Percentiles rank a stretch among this genome's conserved stretches.
These are phyloP conservation scores for Afroboletus lepidellus DNA, from an alignment of 1,284 basidiomycete species.

Conservation along the genomic window DNA sequence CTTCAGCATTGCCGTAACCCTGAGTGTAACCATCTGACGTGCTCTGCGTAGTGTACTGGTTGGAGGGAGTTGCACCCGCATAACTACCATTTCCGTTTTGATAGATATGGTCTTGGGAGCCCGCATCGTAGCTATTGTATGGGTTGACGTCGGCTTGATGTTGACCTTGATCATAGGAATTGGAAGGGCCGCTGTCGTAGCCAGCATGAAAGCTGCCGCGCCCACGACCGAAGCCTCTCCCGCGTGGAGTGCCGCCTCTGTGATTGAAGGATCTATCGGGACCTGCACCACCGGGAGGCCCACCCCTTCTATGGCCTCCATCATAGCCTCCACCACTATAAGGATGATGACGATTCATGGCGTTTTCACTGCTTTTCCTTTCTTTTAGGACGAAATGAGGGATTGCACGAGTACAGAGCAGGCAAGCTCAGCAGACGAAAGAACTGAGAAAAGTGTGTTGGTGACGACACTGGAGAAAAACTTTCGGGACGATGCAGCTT, in stretches of 20 bases:
- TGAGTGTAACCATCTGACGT: conserved; percentile 49
- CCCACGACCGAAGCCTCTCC: conserved; percentile 64
- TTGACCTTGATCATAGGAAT: conserved; percentile 61
- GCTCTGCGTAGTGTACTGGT: conserved; percentile 44
- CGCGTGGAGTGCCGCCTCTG: conserved; percentile 58
- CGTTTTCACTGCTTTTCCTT: conserved; percentile 22
- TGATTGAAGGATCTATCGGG: conserved; percentile 73
- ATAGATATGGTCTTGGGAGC: conserved; percentile 62
- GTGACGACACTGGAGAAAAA: conserved; percentile 19
- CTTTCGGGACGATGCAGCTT: conserved; percentile 27
- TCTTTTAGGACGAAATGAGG: conserved; percentile 33
- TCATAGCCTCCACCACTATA: conserved; percentile 73
- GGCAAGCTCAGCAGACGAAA: conserved; percentile 29
- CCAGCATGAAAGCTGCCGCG: conserved; percentile 53
- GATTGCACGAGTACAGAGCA: conserved; percentile 30
- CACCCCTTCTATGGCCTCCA: conserved; percentile 57
- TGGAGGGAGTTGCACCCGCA: conserved; percentile 44
- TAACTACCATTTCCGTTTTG: conserved; percentile 53
- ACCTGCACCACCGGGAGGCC: conserved; percentile 59
- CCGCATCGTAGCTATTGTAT: conserved; percentile 66
- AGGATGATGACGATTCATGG: conserved; percentile 85
- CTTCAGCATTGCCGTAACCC: conserved; percentile 68
- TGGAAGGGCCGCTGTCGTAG: conserved; percentile 46
- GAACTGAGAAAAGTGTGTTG: conserved; percentile 26
- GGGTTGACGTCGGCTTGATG: conserved; percentile 56